A percentile compares a stretch with the other conserved stretches of the same genome.
Evolutionary conservation across 73 alveolate species (phyloP).

Genomic region (Paramecium biaurelia): DNA sequence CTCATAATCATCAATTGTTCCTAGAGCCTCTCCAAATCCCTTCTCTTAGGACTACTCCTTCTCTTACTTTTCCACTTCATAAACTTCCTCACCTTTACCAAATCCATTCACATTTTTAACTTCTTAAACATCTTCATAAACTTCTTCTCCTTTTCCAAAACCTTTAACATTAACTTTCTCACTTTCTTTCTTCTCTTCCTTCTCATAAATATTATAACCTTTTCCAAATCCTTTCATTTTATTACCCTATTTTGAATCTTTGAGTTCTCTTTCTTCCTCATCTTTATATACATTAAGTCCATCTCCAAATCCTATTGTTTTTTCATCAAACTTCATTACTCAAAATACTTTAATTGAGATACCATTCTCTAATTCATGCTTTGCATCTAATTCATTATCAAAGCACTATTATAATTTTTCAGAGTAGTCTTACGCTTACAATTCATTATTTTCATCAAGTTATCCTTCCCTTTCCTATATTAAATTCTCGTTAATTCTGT

Average conservation of each 20-base stretch:
- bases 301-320: neutral
- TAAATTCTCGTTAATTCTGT: neutral
- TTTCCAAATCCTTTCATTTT: neutral
- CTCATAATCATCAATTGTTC: slow-evolving; percentile 9
- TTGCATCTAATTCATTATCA: neutral
- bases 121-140: neutral
- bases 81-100: neutral
- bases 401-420: neutral
- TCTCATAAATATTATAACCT: neutral
- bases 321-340: neutral
- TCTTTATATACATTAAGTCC: neutral
- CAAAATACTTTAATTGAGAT: neutral
- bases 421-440: neutral
- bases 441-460: neutral
- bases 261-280: neutral
- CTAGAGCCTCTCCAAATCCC: slow-evolving; percentile 7
- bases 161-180: neutral
- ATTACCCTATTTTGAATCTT: neutral
- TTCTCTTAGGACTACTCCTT: neutral
- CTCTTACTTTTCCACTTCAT: neutral
- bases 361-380: neutral
- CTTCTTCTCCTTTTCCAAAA: neutral
- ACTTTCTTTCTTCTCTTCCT: neutral
- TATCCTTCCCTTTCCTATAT: neutral
- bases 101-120: neutral